These are phyloP conservation scores for Pelargonium australe DNA, from an alignment of 441 rosid species.

Conservation along the genomic window DNA sequence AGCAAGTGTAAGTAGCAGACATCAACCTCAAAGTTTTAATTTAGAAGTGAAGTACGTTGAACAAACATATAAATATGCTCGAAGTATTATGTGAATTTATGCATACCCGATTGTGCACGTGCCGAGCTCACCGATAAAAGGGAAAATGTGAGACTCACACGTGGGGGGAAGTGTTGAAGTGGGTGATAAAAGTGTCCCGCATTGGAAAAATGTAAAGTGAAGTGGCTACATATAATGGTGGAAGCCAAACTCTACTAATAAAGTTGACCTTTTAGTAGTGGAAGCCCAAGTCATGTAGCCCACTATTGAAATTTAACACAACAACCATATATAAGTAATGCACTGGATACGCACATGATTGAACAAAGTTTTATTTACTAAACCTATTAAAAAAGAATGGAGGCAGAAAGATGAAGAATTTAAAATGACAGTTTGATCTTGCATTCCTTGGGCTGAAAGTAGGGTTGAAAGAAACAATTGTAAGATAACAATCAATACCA, in stretches of 20 bases:
- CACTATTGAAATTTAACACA: too few species aligned
- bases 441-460: background rate
- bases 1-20: slow-evolving; percentile 56
- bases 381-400: background rate
- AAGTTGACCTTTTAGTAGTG: too few species aligned
- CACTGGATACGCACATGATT: background rate
- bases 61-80: background rate
- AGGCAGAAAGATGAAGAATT: background rate
- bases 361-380: background rate
- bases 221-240: too few species aligned
- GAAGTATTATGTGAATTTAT: background rate
- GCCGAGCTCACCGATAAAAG: too few species aligned
- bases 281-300: too few species aligned
- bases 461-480: background rate
- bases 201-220: too few species aligned
- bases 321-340: too few species aligned
- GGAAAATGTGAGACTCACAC: too few species aligned
- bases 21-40: background rate
- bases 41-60: background rate
- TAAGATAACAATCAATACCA: background rate
- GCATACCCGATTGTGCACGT: too few species aligned
- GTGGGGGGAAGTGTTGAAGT: too few species aligned
- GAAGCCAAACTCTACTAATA: too few species aligned
- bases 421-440: background rate
- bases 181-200: too few species aligned